Evolutionary conservation across 768 basidiomycete genomes (phyloP), one percentile per base, ranked within the genome.

Genomic region (Pilatotrama ljubarskyi): DNA sequence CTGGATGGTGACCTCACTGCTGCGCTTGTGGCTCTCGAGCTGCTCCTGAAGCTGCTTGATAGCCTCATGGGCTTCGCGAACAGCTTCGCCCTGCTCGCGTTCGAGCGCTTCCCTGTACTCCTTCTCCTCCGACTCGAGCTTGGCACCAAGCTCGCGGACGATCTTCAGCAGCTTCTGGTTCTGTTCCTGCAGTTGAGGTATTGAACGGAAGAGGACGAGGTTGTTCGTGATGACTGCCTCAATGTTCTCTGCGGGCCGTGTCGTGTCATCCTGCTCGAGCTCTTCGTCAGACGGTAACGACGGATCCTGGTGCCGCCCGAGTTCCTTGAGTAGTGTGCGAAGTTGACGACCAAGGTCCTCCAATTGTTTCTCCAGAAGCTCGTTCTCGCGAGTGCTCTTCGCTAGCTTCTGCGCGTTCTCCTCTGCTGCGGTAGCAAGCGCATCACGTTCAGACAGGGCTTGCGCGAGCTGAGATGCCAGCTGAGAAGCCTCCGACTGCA

Each of bases 141-240:
- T 88, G 37, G 80, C 75, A 5, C 90, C 93, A 38, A 98, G 79
- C 55, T 91, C 90, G 17, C 95, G 81, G 13, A 89, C 87, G 64
- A 96, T 86, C 72, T 83, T 86, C 47, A 98, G 78, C 22, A 98
- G 76, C 66, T 90, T 90, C 77, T 92, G 89, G 71, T 98, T 98
- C 75, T 96, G 95, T 41, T 87, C 83, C 68, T 98, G 95, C n/a
- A 99, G 76, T 13, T 82, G 78, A 14, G 83, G 80, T 52, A 98
- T 82, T 0, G 87, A 90, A 43, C 81, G 81, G 85, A 94, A 98
- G 35, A 91, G 81, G 24, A 98, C 90, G 18, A 98, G 84, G 66
- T 94, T 83, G 68, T 91, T 90, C 17, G 91, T 88, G 72, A 98
- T 95, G 62, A 98, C 84, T 1, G 82, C 80, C 57, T 93, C 86